Percentiles rank a stretch among this genome's conserved stretches.
phyloP scores from a whole-genome alignment of 768 basidiomycete genomes.

The Mycena galericulata region DNA sequence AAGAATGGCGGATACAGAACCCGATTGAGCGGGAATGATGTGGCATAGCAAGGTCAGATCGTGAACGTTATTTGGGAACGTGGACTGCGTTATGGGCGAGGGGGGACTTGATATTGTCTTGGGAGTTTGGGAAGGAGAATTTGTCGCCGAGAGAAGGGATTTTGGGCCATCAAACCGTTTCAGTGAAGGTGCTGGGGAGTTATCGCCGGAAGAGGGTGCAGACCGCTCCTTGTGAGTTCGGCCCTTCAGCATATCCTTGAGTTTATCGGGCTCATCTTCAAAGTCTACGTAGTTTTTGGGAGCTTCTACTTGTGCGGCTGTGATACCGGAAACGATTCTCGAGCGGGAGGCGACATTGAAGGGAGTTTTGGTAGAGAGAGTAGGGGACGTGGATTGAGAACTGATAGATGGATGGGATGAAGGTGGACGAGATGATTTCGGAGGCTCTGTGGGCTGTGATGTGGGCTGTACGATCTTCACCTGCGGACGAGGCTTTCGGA shows the following conservation, averaged over 20 bases:
- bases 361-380: conserved; percentile 57
- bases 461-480: conserved; percentile 33
- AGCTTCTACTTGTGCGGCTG: conserved; percentile 77
- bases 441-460: conserved; percentile 26
- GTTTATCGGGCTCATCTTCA: conserved; percentile 81
- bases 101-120: conserved; percentile 54
- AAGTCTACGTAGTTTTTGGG: conserved; percentile 85
- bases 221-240: conserved; percentile 55
- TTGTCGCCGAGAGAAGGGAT: conserved; percentile 60
- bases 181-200: conserved; percentile 29
- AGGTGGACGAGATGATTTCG: conserved; percentile 31
- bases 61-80: conserved; percentile 41
- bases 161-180: conserved; percentile 52
- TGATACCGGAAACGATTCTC: conserved; percentile 78
- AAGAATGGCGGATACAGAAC: conserved; percentile 59
- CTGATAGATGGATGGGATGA: conserved; percentile 34
- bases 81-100: conserved; percentile 46
- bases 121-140: conserved; percentile 56
- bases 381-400: conserved; percentile 52
- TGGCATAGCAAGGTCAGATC: conserved; percentile 53
- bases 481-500: conserved; percentile 40
- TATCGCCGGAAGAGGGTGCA: conserved; percentile 19
- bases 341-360: conserved; percentile 69
- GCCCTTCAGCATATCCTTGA: conserved; percentile 79
- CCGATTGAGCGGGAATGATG: conserved; percentile 61